phyloP scores from a whole-genome alignment of 139 green algal genomes.

The Asterochloris erici region DNA sequence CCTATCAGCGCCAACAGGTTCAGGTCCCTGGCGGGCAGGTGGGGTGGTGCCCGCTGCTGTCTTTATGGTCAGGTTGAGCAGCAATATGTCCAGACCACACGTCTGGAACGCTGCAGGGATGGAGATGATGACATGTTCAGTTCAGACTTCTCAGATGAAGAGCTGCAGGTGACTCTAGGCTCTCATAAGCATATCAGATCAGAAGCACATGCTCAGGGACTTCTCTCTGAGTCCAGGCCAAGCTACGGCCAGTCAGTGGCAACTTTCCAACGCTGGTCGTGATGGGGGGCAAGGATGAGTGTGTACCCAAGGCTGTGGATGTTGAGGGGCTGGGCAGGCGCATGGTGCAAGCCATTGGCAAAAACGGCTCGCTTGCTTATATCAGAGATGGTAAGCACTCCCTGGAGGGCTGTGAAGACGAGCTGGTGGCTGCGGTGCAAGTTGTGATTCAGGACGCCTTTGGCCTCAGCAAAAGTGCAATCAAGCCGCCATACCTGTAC shows the following conservation, averaged over 20 bases:
- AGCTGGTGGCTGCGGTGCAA: conserved; percentile 22
- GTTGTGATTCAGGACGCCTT: conserved; percentile 21
- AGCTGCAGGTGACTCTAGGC: conserved; percentile 26
- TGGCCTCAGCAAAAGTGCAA: not conserved
- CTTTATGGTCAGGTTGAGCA: not conserved
- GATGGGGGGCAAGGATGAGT: conserved; percentile 51
- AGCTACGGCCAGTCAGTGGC: conserved; percentile 10
- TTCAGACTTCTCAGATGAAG: conserved; percentile 24
- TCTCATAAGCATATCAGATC: not conserved
- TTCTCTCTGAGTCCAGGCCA: not conserved
- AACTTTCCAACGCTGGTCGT: conserved; percentile 46
- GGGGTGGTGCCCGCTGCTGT: too few relatives aligned
- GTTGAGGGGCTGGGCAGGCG: conserved; percentile 3
- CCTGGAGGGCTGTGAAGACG: conserved; percentile 30
- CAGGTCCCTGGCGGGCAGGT: not conserved
- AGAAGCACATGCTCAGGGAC: not conserved
- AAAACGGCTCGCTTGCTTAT: conserved; percentile 6
- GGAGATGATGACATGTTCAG: conserved; percentile 76
- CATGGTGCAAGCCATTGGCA: conserved; percentile 31
- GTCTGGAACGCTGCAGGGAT: not conserved
- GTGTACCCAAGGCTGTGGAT: conserved; percentile 23
- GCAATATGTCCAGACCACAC: not conserved
- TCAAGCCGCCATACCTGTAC: conserved; percentile 15
- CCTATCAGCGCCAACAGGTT: conserved; percentile 18
- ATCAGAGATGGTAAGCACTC: conserved; percentile 36